A percentile compares a stretch with the other conserved stretches of the same genome.
These are phyloP conservation scores for Suillus spraguei DNA, from an alignment of 768 basidiomycete genomes.

Conservation along the genomic window DNA sequence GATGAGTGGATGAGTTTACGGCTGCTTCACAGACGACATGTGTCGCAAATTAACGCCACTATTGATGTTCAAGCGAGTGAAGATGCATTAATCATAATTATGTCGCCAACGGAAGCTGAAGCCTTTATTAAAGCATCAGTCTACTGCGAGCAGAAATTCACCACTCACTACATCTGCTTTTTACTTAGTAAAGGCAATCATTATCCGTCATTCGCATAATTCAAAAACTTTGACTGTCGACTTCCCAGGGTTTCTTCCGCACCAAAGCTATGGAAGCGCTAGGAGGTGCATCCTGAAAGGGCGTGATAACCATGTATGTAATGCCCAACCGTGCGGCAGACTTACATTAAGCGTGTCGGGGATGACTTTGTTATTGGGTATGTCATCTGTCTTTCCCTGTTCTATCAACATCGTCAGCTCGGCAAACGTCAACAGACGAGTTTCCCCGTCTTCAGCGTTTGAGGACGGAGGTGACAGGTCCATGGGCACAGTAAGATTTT, in stretches of 20 bases:
- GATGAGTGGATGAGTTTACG: neutral
- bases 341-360: constrained; percentile 68
- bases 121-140: neutral
- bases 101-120: constrained; percentile 2
- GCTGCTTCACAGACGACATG: neutral
- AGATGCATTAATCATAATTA: neutral
- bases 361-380: constrained; percentile 79
- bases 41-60: neutral
- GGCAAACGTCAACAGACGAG: constrained; percentile 59
- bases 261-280: constrained; percentile 53
- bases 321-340: constrained; percentile 12
- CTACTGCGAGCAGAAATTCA: neutral
- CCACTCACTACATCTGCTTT: constrained; percentile 1
- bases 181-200: neutral
- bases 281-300: constrained; percentile 51
- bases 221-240: constrained; percentile 3
- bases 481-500: neutral
- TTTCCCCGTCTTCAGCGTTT: constrained; percentile 28
- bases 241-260: constrained; percentile 75
- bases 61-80: neutral
- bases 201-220: neutral
- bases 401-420: constrained; percentile 74
- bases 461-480: constrained; percentile 14
- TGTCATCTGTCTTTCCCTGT: constrained; percentile 67
- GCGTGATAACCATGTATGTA: constrained; percentile 4